Evolutionary conservation across 2,329 filamentous ascomycete species (phyloP).

Genomic region (Botrytis byssoidea): DNA sequence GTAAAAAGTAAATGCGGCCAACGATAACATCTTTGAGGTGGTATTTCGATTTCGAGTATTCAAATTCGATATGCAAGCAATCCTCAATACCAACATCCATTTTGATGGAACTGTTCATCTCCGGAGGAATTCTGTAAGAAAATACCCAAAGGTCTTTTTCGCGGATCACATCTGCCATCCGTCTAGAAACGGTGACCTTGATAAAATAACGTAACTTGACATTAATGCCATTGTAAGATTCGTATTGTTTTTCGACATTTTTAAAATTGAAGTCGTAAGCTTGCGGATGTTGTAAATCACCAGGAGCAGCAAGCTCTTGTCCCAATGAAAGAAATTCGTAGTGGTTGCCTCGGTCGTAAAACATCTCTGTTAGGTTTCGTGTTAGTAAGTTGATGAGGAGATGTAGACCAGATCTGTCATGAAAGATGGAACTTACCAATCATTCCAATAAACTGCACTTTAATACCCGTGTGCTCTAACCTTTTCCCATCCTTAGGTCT

Average conservation of each 20-base stretch:
- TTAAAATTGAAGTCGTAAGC: constrained; percentile 99
- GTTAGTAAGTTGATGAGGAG: constrained; percentile 9
- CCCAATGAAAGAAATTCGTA: constrained; percentile 98
- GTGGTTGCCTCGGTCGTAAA: constrained; percentile 98
- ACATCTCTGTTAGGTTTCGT: constrained; percentile 73
- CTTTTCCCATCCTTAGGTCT: constrained; percentile 97
- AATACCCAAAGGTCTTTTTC: constrained; percentile 99
- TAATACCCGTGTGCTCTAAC: constrained; percentile 97
- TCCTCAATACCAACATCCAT: constrained; percentile 99
- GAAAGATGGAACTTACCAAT: constrained; percentile 65
- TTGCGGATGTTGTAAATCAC: constrained; percentile 97
- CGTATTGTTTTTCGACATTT: constrained; percentile 99
- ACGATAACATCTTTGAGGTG: constrained; percentile 99
- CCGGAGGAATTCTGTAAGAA: constrained; percentile 94
- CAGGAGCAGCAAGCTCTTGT: constrained; percentile 93
- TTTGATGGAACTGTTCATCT: constrained; percentile 98
- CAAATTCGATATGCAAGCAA: constrained; percentile 98
- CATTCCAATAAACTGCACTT: constrained; percentile 98
- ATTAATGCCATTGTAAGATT: constrained; percentile 99
- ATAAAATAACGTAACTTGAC: constrained; percentile 99
- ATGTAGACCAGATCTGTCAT: background rate
- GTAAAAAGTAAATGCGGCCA: constrained; percentile 94
- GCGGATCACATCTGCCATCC: constrained; percentile 96
- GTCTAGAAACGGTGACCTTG: constrained; percentile 89
- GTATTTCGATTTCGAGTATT: constrained; percentile 99